phyloP scores from a whole-genome alignment of 257 asterid genomes.

The Solanum pimpinellifolium region DNA sequence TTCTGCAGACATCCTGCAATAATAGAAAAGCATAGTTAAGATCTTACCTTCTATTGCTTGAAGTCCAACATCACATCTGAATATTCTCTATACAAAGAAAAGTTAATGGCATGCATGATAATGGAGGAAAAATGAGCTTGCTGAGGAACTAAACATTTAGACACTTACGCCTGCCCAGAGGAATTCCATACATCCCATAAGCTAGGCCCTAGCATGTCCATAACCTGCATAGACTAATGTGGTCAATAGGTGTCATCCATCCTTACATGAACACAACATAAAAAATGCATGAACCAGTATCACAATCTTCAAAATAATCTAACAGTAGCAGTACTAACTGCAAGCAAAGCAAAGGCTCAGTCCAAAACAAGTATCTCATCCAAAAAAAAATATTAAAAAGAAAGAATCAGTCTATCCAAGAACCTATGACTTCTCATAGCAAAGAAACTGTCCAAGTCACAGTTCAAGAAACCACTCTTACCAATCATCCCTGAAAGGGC shows the following conservation, averaged over 20 bases:
- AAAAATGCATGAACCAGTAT: neutral
- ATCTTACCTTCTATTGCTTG: neutral
- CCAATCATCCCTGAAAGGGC: neutral
- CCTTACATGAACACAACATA: neutral
- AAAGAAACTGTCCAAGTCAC: neutral
- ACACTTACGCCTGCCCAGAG: slow-evolving; percentile 35
- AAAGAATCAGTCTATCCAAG: neutral
- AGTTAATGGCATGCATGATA: neutral
- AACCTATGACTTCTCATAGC: neutral
- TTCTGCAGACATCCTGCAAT: slow-evolving; percentile 28
- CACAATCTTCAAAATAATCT: neutral
- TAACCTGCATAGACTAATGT: slow-evolving; percentile 22
- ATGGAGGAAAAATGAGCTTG: neutral
- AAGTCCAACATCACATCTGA: neutral
- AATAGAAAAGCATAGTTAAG: neutral
- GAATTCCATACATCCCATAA: slow-evolving; percentile 47
- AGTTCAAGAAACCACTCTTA: neutral
- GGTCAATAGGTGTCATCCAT: neutral
- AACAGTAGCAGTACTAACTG: neutral
- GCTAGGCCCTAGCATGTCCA: slow-evolving; percentile 49
- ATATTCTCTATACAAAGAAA: neutral
- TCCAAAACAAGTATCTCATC: neutral
- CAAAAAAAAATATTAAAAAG: neutral
- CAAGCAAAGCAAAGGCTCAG: neutral
- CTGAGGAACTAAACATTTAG: neutral